Evolutionary conservation across 2,329 filamentous ascomycete genomes (phyloP), one percentile per base, ranked within the genome.

Genomic region (Ustulina deusta): DNA sequence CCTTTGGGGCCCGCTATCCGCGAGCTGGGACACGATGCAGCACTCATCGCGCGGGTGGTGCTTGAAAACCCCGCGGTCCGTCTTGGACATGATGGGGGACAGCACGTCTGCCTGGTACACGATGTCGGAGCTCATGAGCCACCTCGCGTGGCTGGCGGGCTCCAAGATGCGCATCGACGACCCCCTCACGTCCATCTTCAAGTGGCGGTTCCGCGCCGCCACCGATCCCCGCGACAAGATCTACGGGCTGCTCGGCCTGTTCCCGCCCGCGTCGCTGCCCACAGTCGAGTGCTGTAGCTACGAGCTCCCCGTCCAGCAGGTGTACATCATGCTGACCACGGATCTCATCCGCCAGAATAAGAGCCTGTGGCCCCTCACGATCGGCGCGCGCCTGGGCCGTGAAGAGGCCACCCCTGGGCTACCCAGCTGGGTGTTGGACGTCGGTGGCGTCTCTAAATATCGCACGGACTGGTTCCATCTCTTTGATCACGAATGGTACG

Each of bases 161-260:
- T 22, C 54, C n/a, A 57, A 57, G 54, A 20, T 9, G 11, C 36
- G 54, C n/a, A 29, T 20, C n/a, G 54, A 57, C 22, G 20, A 57
- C 38, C 22, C 54, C 25, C 54, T 57, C 9, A 25, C 29, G 22
- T 20, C 38, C 1, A 15, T 57, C 54, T n/a, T 29, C 15, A 42
- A 25, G 15, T 57, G 54, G 54, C 54, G 54, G 29, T 57, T 42
- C 42, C 54, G 54, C 17, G 29, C 32, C 6, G 56, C 56, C 20
- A 59, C 20, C 20, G 29, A 59, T 25, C 56, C 42, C 4, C 32
- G 56, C 9, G 56, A 59, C 27, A 59, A 59, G 13, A n/a, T n/a
- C n/a, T 59, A 17, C 22, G 56, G 29, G 9, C 11, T 59, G 42
- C 10, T 48, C n/a, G 44, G 44, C 20, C 6, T 48, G 44, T 22